Evolutionary conservation across 2,329 filamentous ascomycete genomes (phyloP), one percentile per base, ranked within the genome.

Genomic region (Talaromyces marneffei): DNA sequence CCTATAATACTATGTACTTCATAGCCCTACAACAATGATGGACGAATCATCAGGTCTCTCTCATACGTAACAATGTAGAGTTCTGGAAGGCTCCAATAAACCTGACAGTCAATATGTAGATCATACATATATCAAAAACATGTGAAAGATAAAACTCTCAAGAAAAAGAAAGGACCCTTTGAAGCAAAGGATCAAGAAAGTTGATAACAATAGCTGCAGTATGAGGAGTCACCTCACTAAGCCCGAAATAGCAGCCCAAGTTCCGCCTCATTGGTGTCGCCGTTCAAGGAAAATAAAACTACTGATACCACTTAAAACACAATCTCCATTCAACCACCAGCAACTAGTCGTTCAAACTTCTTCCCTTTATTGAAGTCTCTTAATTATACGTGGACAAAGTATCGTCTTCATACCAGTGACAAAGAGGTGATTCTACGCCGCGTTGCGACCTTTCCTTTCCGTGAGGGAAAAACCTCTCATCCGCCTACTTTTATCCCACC

Each of bases 241-340:
- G 59, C 69, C 69, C 62, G 65, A 71, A 71, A 64, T 57, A 69
- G 69, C 63, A 67, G 61, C 62, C 61, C 66, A 64, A 67, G 64
- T 69, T 69, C 63, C 62, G 65, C 59, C 63, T 67, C 65, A 65
- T 42, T 35, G 39, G 60, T 33, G 42, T 61, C 29, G 27, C 33
- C 31, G 57, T 58, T 40, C 42, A 48, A 62, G 60, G 40, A 62
- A 20, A 55, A 40, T 40, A 39, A 55, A 39, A 39, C 33, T 55
- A 55, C 52, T 25, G 33, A 55, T 20, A 39, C 52, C 16, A 20
- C 23, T n/a, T 40, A 27, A n/a, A 55, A n/a, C 6, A 37, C 35
- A 39, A 55, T 31, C 46, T 23, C 9, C 52, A 46, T 57, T 57
- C 54, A 50, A 35, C 60, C 27, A 31, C 10, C 53, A 50, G n/a